Conservation (phyloP, 1,284 basidiomycete species). For the Meira miltonrushii region DNA sequence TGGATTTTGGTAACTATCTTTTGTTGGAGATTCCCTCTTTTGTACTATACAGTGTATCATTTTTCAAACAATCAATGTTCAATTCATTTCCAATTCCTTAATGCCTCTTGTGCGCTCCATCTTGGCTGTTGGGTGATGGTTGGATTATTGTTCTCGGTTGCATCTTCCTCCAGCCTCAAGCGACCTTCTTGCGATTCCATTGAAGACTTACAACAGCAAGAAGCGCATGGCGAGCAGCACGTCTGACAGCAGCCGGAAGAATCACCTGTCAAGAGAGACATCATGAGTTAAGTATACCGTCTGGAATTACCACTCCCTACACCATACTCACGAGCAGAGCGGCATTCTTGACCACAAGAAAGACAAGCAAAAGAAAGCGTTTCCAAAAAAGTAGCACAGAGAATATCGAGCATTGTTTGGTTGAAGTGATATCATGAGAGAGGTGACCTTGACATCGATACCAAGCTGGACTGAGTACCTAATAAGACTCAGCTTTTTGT, state of each 20-base stretch:
- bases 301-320: no score
- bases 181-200: no score
- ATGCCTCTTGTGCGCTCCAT: conserved; percentile 4
- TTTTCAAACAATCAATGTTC: background rate
- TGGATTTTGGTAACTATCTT: conserved; percentile 73
- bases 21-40: background rate
- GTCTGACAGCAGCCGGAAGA: no score
- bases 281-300: no score
- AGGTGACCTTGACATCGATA: background rate
- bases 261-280: no score
- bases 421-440: background rate
- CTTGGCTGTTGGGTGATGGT: background rate
- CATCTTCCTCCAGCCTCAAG: background rate
- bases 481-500: background rate
- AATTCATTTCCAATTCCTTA: background rate
- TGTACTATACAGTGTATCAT: background rate
- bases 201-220: no score
- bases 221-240: no score
- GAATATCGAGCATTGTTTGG: background rate
- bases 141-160: background rate
- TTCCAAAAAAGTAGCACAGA: background rate
- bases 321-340: no score
- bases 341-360: background rate
- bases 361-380: background rate
- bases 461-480: background rate